A percentile compares a stretch with the other conserved stretches of the same genome.
These are phyloP conservation scores for Globisporangium paddicum DNA, from an alignment of 352 stramenopile species.

Conservation along the genomic window DNA sequence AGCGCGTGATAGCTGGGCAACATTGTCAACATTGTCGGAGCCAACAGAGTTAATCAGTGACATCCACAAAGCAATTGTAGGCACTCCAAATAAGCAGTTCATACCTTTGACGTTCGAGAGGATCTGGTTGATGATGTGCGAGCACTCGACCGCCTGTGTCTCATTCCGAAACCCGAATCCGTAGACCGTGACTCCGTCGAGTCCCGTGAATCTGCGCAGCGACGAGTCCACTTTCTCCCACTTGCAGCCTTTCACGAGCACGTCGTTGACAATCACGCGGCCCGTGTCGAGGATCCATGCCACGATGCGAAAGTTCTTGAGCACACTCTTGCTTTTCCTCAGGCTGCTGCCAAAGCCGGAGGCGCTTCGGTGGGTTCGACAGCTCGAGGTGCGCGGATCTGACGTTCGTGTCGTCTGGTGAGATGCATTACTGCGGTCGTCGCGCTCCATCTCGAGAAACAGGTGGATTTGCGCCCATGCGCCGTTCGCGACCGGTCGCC, in stretches of 20 bases:
- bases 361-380: not conserved
- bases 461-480: conserved; percentile 51
- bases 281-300: conserved; percentile 56
- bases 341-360: not conserved
- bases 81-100: not conserved
- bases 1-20: conserved; percentile 2
- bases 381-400: not conserved
- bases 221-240: conserved; percentile 33
- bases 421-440: not conserved
- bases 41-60: not conserved
- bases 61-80: not conserved
- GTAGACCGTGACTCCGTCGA: conserved; percentile 30
- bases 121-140: conserved; percentile 39
- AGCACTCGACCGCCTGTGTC: conserved; percentile 40
- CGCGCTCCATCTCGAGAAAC: conserved; percentile 39
- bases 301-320: conserved; percentile 44
- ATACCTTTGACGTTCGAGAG: conserved; percentile 40
- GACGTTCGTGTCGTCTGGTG: not conserved
- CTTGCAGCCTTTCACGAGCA: conserved; percentile 29
- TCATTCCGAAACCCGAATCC: conserved; percentile 44
- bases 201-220: conserved; percentile 37
- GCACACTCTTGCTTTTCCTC: conserved; percentile 8
- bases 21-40: not conserved
- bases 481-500: conserved; percentile 35
- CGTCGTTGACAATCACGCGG: conserved; percentile 49